phyloP scores from a whole-genome alignment of 2,329 filamentous ascomycete species.

The Microsporum audouinii region DNA sequence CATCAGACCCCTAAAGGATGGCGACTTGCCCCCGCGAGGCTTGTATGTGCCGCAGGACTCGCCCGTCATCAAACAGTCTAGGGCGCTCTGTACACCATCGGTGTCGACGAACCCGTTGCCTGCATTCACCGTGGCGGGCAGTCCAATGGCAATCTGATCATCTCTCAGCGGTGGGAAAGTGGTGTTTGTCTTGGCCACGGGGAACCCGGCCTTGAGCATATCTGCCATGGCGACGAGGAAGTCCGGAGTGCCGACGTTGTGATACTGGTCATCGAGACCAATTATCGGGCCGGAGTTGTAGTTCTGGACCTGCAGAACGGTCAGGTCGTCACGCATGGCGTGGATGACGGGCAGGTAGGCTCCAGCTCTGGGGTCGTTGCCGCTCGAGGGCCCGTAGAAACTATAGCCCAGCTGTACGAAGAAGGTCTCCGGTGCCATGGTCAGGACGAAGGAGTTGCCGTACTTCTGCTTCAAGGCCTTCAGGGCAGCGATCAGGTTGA shows the following conservation, averaged over 20 bases:
- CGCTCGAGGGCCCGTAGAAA: background rate
- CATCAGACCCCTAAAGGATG: conserved; percentile 3
- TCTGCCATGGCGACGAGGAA: conserved; percentile 8
- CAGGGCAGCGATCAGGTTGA: conserved; percentile 4
- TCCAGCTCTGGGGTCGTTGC: conserved; percentile 1
- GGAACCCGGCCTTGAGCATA: conserved; percentile 7
- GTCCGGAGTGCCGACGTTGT: background rate
- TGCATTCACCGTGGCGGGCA: background rate
- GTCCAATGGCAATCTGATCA: conserved; percentile 7
- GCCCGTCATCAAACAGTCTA: conserved; percentile 5
- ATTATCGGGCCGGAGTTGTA: conserved; percentile 9
- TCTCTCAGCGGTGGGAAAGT: conserved; percentile 6
- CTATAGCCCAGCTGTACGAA: conserved; percentile 7
- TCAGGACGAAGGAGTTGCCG: conserved; percentile 5
- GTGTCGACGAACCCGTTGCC: conserved; percentile 5
- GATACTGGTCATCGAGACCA: conserved; percentile 6
- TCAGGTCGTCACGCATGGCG: conserved; percentile 4
- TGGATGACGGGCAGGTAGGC: conserved; percentile 8
- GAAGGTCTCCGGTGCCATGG: conserved; percentile 7
- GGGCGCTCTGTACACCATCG: background rate
- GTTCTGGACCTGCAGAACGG: conserved; percentile 8
- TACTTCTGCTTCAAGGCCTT: conserved; percentile 5
- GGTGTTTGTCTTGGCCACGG: conserved; percentile 4
- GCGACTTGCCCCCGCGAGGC: conserved; percentile 2
- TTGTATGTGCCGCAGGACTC: conserved; percentile 3